These are phyloP conservation scores for Picea sitchensis DNA, from an alignment of 75 land plant genomes.

Conservation along the genomic window DNA sequence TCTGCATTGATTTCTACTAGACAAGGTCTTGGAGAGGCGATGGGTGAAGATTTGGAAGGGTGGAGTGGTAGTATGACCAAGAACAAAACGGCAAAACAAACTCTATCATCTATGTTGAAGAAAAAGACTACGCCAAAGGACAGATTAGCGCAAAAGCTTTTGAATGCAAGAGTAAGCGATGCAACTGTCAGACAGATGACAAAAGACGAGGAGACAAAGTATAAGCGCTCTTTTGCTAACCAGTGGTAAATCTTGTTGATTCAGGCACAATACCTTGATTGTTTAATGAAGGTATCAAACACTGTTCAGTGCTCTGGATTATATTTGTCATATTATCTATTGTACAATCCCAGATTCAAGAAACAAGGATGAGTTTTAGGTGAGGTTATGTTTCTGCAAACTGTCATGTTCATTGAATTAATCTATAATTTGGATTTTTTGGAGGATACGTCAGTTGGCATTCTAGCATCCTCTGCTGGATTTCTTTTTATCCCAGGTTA, in stretches of 20 bases:
- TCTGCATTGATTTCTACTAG: conserved; percentile 62
- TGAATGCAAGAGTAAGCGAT: conserved; percentile 43
- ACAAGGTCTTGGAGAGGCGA: conserved; percentile 38
- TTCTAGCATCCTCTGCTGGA: background rate
- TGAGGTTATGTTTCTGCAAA: background rate
- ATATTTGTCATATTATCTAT: background rate
- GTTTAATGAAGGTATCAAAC: background rate
- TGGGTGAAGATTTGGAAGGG: conserved; percentile 42
- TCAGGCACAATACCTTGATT: conserved; percentile 20
- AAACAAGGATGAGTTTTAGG: background rate
- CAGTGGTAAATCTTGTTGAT: conserved; percentile 53
- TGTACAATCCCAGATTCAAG: background rate
- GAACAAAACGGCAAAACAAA: conserved; percentile 33
- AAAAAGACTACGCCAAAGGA: conserved; percentile 72
- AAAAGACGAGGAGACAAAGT: conserved; percentile 52
- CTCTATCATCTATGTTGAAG: conserved; percentile 69
- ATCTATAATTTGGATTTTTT: background rate
- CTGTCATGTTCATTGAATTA: background rate
- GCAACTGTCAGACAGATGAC: conserved; percentile 41
- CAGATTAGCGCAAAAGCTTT: conserved; percentile 56
- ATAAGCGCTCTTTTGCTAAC: conserved; percentile 74
- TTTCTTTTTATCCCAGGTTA: background rate
- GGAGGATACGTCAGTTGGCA: background rate
- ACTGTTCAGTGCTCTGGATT: background rate
- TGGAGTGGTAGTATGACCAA: background rate